Base-by-base conservation (phyloP, 2,329 filamentous ascomycete species). In the Cladorrhinum sp. region DNA sequence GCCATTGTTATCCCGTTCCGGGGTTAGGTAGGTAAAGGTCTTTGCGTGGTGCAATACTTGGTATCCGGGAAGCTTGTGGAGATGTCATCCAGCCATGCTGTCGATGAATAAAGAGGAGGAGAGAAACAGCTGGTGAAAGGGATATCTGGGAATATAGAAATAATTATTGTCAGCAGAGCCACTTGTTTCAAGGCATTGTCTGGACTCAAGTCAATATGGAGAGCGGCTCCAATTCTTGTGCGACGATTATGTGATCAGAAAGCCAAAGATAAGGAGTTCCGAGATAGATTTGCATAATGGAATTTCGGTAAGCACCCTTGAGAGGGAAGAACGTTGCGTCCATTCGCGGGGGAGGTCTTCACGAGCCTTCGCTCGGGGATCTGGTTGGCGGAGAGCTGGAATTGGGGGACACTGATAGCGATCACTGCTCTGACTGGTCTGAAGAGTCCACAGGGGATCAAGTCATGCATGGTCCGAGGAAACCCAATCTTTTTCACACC, bases 241-340 rank as follows among this genome's bases (percentile, higher is more conserved):
- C 8, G 18, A 46, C 42, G 42, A 16, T 46, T 3, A 46, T 21
- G 42, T 46, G 42, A 46, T 46, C 16, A 46, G 6, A 3, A 20
- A 8, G 2, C 18, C 42, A 51, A 26, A 57, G 54, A 57, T 57
- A 57, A 57, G 53, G 36, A 49, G 16, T 21, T 49, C 10, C 54
- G 54, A 57, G 54, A 57, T 57, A 21, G n/a, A 57, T 57, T 57
- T 49, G 54, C 54, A 57, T 57, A 57, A 57, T 57, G 54, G 14
- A 26, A 57, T 57, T 20, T 21, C 23, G 54, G 18, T 18, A 49
- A 26, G 21, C 26, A 24, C 16, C 26, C 23, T 55, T 48, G 21
- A 42, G 4, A 10, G 26, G 26, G 10, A 30, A 30, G 26, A 36
- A 36, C 12, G 33, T 16, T 36, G 33, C 33, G 3, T 36, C 14